These are phyloP conservation scores for Orobanche coerulescens DNA, from an alignment of 257 asterid genomes.

Conservation along the genomic window DNA sequence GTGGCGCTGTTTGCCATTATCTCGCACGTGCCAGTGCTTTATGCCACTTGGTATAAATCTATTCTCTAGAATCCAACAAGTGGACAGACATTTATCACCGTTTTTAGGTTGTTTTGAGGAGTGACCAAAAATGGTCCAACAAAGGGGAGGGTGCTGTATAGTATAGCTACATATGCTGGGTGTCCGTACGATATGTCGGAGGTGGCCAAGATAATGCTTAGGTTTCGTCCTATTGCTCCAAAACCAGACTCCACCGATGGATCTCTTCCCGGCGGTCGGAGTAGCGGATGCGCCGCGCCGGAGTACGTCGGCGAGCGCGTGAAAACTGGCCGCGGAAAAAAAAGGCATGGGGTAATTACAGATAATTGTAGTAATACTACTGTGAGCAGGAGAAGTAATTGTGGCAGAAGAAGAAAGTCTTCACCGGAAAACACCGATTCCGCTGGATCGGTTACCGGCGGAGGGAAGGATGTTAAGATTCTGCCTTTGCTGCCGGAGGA, in stretches of 20 bases:
- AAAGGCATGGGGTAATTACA: slow-evolving; percentile 31
- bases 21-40: slow-evolving; percentile 32
- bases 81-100: neutral
- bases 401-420: slow-evolving; percentile 25
- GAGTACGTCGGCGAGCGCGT: slow-evolving; percentile 15
- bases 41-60: slow-evolving; percentile 10
- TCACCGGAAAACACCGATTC: slow-evolving; percentile 32
- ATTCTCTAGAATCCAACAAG: neutral
- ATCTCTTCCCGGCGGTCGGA: slow-evolving; percentile 20
- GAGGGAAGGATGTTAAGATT: slow-evolving; percentile 30
- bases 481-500: slow-evolving; percentile 37
- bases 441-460: slow-evolving; percentile 28
- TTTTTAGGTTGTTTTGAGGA: neutral
- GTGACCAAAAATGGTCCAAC: slow-evolving; percentile 35
- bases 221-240: slow-evolving; percentile 78
- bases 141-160: slow-evolving; percentile 64
- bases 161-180: slow-evolving; percentile 53
- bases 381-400: slow-evolving; percentile 12
- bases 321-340: slow-evolving; percentile 33
- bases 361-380: neutral
- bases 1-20: neutral
- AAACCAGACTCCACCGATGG: slow-evolving; percentile 40
- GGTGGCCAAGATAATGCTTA: slow-evolving; percentile 49
- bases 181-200: slow-evolving; percentile 43
- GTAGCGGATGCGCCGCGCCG: slow-evolving; percentile 18